Conservation (phyloP, 805 yeast species). For the Naumovozyma dairenensis region DNA sequence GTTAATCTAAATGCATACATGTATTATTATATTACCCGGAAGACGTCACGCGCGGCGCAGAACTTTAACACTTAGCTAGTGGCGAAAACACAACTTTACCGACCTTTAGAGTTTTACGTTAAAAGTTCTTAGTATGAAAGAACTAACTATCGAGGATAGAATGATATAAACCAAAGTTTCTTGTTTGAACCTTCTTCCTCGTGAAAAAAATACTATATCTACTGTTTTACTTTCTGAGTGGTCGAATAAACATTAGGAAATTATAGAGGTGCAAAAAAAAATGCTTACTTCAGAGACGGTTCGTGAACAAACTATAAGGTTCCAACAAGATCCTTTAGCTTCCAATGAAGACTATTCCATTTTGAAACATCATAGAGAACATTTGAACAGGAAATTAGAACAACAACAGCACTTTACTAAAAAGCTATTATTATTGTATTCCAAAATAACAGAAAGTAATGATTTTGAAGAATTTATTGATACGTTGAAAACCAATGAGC, state of each 20-base stretch:
- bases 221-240: no score
- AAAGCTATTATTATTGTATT: conserved; percentile 19
- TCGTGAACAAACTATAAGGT: conserved; percentile 11
- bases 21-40: background rate
- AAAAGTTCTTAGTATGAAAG: no score
- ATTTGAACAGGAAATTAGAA: conserved; percentile 13
- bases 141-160: no score
- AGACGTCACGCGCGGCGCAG: background rate
- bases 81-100: background rate
- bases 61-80: no score
- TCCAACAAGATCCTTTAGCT: conserved; percentile 17
- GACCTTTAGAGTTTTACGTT: no score
- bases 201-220: no score
- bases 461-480: conserved; percentile 26
- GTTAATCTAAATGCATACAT: conserved; percentile 5
- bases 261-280: no score
- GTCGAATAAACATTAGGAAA: no score
- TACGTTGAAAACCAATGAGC: conserved; percentile 17
- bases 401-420: conserved; percentile 16
- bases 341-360: conserved; percentile 18
- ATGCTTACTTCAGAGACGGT: conserved; percentile 14
- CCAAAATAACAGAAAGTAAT: conserved; percentile 21
- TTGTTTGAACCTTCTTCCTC: no score
- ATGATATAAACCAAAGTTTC: no score
- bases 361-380: conserved; percentile 14